Evolutionary conservation across 306 rosid genomes (phyloP), one percentile per base, ranked within the genome.

Genomic region (Vigna hirtella): DNA sequence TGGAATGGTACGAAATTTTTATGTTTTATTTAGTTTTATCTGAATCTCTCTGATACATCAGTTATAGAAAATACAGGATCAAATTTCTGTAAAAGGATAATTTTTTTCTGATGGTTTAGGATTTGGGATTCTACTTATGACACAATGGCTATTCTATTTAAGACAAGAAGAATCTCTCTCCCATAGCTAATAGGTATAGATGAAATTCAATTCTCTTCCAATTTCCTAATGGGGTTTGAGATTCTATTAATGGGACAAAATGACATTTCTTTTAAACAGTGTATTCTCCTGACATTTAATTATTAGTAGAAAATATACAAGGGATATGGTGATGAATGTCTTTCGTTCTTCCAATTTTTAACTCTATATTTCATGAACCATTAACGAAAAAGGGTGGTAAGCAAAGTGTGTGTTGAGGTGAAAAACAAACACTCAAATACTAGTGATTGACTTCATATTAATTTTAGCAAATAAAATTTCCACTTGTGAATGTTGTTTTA

Each of bases 381-480:
- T 50, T 50, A 49, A 16, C 17, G 13, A 42, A 42, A 42, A 42
- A 30, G 9, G 47, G 12, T 9, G 10, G 47, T 42, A 2, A 20
- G 47, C 47, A 42, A 9, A 42, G 47, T 42, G 47, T 42, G 2
- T 9, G 47, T 9, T 42, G 13, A 9, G 10, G 12, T 42, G 47
- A 42, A 42, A 42, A 42, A 42, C 45, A 7, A 9, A 42, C 47
- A 42, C 47, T 42, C 47, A 42, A 2, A 12, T 12, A 12, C 13
- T 12, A 45, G 50, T 43, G 38, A 26, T 55, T 76, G 73, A 7
- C 75, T 55, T 28, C 69, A 7, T 57, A 17, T 38, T 11, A 65
- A 24, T 28, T 77, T 77, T 77, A 70, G 58, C 13, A 53, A 22
- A 67, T 50, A 50, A 13, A 32, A 34, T 11, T 5, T 61, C 13